These are phyloP conservation scores for Larix sibirica DNA, from an alignment of 83 land plant species.

Conservation along the genomic window DNA sequence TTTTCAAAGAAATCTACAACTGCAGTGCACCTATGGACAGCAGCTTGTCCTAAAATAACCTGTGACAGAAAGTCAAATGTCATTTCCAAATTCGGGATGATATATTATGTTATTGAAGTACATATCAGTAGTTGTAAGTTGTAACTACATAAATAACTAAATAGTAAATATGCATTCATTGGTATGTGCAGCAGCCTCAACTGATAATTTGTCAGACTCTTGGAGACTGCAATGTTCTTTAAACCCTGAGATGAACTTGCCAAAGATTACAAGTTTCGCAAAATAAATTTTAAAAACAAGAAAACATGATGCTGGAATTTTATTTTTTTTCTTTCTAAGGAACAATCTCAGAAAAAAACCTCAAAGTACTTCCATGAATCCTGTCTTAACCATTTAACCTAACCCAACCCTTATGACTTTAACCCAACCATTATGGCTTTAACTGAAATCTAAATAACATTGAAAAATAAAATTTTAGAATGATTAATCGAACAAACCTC, in stretches of 20 bases:
- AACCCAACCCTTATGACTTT: too few relatives aligned
- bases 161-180: neutral
- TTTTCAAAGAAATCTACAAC: slow-evolving; percentile 69
- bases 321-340: too few relatives aligned
- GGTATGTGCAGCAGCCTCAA: neutral
- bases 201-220: neutral
- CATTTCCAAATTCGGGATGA: neutral
- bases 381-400: too few relatives aligned
- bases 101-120: neutral
- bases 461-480: too few relatives aligned
- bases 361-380: too few relatives aligned
- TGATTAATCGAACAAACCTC: slow-evolving; percentile 38
- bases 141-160: neutral
- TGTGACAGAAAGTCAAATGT: slow-evolving; percentile 21
- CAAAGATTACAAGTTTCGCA: neutral
- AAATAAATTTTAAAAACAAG: neutral
- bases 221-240: neutral
- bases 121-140: neutral
- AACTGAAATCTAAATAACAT: neutral
- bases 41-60: slow-evolving; percentile 64
- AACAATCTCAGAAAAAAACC: too few relatives aligned
- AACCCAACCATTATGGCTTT: too few relatives aligned
- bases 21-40: slow-evolving; percentile 64
- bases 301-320: neutral
- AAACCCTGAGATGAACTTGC: neutral